Evolutionary conservation across 164 flowering plant genomes (phyloP), one percentile per base, ranked within the genome.

Genomic region (Magnolia officinalis): DNA sequence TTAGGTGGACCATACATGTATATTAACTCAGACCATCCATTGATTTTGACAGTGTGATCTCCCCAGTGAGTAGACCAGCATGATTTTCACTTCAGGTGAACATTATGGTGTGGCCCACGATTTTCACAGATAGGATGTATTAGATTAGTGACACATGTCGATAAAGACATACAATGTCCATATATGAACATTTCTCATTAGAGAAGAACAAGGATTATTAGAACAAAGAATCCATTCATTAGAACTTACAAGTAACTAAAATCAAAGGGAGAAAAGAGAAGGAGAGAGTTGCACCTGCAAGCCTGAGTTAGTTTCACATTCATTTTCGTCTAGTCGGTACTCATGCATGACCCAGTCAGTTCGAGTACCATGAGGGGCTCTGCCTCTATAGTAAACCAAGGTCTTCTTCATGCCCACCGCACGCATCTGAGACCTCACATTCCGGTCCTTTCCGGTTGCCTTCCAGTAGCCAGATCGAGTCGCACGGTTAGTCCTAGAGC

Each of bases 291-390:
- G 61, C n/a, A 92, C 96, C 93, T 92, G 98, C 77, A 92, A 73
- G 72, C 97, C 93, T 0, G 87, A 55, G 71, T 78, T 67, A 71
- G 76, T 73, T 74, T 88, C 91, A 75, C 98, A 93, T 84, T 95
- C 97, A 11, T 86, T 82, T 61, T 95, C 97, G 19, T 93, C 93
- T 2, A 95, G 91, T 13, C 97, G 90, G 74, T 95, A 95, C 76
- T 95, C 99, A 78, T 95, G 99, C 99, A 95, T 95, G 20, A 95
- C 97, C 98, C 97, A 95, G 75, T 81, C 92, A 0, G 97, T 92
- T 51, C 98, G 82, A 23, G 86, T 20, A 20, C 98, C 98, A 79
- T 93, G 98, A 16, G 98, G 98, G 3, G 98, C 98, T 82, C 98
- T 81, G 4, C 98, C 98, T 80, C 98, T 69, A 76, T 95, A 93